Base-by-base conservation (phyloP, 2,329 filamentous ascomycete genomes). In the Xylaria arbuscula region DNA sequence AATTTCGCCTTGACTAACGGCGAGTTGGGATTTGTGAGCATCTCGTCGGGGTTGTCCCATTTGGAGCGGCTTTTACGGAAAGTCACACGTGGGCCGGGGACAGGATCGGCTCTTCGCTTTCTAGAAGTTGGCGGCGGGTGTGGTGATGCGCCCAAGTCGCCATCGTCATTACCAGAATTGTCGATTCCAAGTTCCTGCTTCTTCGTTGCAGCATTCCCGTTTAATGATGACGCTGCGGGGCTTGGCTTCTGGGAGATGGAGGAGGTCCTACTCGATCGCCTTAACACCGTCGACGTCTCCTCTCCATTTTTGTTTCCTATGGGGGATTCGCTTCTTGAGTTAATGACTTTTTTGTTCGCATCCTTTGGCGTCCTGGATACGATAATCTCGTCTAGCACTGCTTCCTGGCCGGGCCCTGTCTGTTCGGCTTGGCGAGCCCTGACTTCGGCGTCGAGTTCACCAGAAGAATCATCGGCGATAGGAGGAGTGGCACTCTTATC, bases 1-100 rank as follows among this genome's bases (percentile, higher is more conserved):
- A 82, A 70, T 17, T 80, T 78, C n/a, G 76, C 73, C 0, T 72
- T 71, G 5, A 69, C 77, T 2, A 83, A 73, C 1, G 81, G 81
- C 0, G 81, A 78, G 19, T 74, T 76, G 0, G 74, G 56, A 66
- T 78, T 78, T 3, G 80, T 79, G 28, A 80, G 76, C 68, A 83
- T 80, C 64, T 77, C 73, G n/a, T 75, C 72, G 0, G 72, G 72
- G 22, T 75, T 72, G 48, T 77, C 74, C 63, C 72, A 78, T 36
- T 77, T 77, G 3, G 74, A 78, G 62, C 62, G 71, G 45, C 65
- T 64, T 65, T 72, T 76, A 24, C 73, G 73, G 48, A 72, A 71
- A 19, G 75, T 73, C 0, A 76, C 70, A 32, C 75, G 67, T 19
- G 45, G 55, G 72, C 76, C 77, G 50, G 75, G 74, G 19, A 67